These are phyloP conservation scores for Rosa multiflora DNA, from an alignment of 306 rosid genomes.

Conservation along the genomic window DNA sequence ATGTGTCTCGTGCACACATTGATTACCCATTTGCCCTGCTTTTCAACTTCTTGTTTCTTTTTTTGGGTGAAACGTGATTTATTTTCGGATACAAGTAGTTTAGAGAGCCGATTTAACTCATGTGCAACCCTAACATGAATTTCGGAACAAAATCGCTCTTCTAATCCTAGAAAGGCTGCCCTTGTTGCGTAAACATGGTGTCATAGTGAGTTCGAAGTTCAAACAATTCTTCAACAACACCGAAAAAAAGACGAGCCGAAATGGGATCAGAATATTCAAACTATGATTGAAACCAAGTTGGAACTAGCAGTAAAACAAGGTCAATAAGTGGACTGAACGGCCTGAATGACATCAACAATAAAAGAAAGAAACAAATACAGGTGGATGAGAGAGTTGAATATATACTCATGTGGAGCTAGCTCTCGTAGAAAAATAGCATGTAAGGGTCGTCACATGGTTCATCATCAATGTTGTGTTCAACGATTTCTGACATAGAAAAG, in stretches of 20 bases:
- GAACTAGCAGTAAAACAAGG: not conserved
- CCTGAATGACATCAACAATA: not conserved
- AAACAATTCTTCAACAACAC: not conserved
- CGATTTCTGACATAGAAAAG: constrained; percentile 11
- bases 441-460: not conserved
- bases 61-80: too few relatives aligned
- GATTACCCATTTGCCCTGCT: constrained; percentile 15
- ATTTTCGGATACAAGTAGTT: too few relatives aligned
- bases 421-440: constrained; percentile 5
- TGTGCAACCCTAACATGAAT: not conserved
- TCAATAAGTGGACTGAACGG: not conserved
- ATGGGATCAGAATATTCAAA: constrained; percentile 19
- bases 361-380: constrained; percentile 23
- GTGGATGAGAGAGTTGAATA: constrained; percentile 16
- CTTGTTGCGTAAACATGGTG: not conserved
- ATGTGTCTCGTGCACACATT: constrained; percentile 11
- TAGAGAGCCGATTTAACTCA: too few relatives aligned
- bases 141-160: too few relatives aligned
- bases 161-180: too few relatives aligned
- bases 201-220: not conserved
- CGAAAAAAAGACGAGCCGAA: constrained; percentile 1
- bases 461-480: constrained; percentile 19
- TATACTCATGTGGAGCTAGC: not conserved
- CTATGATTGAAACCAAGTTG: constrained; percentile 24
- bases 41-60: too few relatives aligned